These are phyloP conservation scores for Gonapodya prolifera DNA, from an alignment of 192 early-diverging fungal genomes.

Conservation along the genomic window DNA sequence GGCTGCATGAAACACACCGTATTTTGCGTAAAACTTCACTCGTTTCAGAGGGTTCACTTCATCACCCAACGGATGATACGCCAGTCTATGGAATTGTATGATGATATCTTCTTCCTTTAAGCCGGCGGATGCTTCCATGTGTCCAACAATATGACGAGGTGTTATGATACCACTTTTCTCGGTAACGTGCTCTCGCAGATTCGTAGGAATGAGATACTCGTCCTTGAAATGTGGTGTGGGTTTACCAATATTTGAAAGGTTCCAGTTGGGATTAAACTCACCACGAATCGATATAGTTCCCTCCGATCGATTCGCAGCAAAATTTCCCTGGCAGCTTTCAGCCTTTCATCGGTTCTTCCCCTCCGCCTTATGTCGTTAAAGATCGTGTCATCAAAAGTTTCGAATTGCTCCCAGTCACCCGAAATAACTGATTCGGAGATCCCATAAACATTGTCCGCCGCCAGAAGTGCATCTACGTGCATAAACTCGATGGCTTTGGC, in stretches of 20 bases:
- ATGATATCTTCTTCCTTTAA: background rate
- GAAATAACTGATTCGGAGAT: constrained; percentile 35
- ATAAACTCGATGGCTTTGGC: constrained; percentile 75
- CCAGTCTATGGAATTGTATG: background rate
- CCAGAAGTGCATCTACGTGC: constrained; percentile 75
- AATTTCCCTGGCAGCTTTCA: background rate
- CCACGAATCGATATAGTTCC: background rate
- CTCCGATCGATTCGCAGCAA: background rate
- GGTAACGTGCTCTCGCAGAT: background rate
- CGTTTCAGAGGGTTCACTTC: background rate
- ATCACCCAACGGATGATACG: background rate
- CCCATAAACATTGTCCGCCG: constrained; percentile 57
- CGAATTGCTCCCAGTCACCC: constrained; percentile 48
- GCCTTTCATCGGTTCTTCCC: background rate
- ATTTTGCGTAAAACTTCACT: background rate
- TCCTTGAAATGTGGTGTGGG: background rate
- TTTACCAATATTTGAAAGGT: background rate
- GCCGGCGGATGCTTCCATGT: background rate
- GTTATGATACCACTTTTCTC: background rate
- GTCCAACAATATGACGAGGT: background rate
- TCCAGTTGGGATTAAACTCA: background rate
- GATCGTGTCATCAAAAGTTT: constrained; percentile 71
- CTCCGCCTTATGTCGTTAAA: constrained; percentile 38
- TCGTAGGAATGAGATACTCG: background rate
- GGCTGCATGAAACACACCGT: background rate